A percentile compares a stretch with the other conserved stretches of the same genome.
These are phyloP conservation scores for Vanrija humicola DNA, from an alignment of 1,284 basidiomycete species.

Conservation along the genomic window DNA sequence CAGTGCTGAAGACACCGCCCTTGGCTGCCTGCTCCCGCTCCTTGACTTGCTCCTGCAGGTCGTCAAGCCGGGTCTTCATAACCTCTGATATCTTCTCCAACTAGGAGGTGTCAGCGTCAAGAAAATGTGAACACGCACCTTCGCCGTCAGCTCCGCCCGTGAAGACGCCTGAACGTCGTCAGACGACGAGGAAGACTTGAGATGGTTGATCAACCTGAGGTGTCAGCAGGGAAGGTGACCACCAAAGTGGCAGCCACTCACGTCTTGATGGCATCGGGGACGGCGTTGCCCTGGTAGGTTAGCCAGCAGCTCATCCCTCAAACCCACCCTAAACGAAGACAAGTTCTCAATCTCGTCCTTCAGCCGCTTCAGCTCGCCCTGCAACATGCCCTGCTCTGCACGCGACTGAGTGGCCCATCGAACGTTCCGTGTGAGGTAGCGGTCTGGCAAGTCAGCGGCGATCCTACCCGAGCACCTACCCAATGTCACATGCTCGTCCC, in stretches of 20 bases:
- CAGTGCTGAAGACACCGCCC: constrained; percentile 30
- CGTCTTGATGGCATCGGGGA: constrained; percentile 10
- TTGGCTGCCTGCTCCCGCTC: constrained; percentile 15
- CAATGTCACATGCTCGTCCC: constrained; percentile 34
- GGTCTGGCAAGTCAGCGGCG: constrained; percentile 23
- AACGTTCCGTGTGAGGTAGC: constrained; percentile 33
- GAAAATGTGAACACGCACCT: constrained; percentile 14
- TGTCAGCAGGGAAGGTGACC: not conserved
- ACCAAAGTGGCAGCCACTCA: not conserved
- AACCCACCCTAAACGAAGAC: constrained; percentile 29
- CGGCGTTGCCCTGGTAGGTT: constrained; percentile 5
- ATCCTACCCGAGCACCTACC: constrained; percentile 21
- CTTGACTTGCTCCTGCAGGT: constrained; percentile 25
- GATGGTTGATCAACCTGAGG: constrained; percentile 29
- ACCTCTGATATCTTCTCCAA: constrained; percentile 7
- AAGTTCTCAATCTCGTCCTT: constrained; percentile 33
- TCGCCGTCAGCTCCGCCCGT: constrained; percentile 27
- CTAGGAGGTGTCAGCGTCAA: not conserved
- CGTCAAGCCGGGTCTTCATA: constrained; percentile 20
- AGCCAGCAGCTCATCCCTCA: not conserved
- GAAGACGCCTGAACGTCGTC: constrained; percentile 18
- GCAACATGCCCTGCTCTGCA: constrained; percentile 30
- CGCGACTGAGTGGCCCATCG: constrained; percentile 30
- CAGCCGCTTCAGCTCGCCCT: constrained; percentile 26
- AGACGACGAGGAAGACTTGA: constrained; percentile 9